These are phyloP conservation scores for Malassezia sp. DNA, from an alignment of 1,284 basidiomycete genomes.

Conservation along the genomic window DNA sequence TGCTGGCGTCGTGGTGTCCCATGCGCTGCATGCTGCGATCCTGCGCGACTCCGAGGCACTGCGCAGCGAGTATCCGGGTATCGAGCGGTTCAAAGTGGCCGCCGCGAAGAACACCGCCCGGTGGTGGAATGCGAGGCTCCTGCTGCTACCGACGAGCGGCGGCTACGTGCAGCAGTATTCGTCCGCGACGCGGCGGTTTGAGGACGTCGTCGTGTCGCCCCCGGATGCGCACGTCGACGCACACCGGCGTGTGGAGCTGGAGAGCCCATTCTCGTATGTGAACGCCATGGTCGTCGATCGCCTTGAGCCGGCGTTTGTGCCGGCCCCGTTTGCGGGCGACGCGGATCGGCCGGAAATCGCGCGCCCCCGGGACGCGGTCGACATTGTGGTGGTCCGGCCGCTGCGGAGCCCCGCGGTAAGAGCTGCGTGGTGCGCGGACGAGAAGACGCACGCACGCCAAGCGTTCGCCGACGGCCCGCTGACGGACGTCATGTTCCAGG, in stretches of 20 bases:
- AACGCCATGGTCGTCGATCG: constrained; percentile 69
- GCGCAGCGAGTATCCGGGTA: constrained; percentile 58
- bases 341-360: constrained; percentile 16
- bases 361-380: constrained; percentile 51
- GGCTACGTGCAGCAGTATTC: constrained; percentile 55
- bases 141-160: constrained; percentile 50
- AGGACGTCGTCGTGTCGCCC: background rate
- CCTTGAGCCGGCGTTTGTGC: constrained; percentile 67
- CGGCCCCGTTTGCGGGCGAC: constrained; percentile 55
- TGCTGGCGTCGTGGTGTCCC: constrained; percentile 50
- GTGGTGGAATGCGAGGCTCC: constrained; percentile 61
- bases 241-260: too few relatives aligned
- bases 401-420: constrained; percentile 44
- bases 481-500: constrained; percentile 17
- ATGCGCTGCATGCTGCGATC: constrained; percentile 72
- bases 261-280: constrained; percentile 73
- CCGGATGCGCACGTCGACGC: background rate
- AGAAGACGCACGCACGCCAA: background rate
- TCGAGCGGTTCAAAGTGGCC: constrained; percentile 77
- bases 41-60: constrained; percentile 57
- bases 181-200: constrained; percentile 51
- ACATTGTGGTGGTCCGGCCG: constrained; percentile 74
- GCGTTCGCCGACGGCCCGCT: constrained; percentile 20
- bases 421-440: too few relatives aligned
- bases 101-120: constrained; percentile 61